These are phyloP conservation scores for Aspergillus fischeri DNA, from an alignment of 2,329 filamentous ascomycete species.

Conservation along the genomic window DNA sequence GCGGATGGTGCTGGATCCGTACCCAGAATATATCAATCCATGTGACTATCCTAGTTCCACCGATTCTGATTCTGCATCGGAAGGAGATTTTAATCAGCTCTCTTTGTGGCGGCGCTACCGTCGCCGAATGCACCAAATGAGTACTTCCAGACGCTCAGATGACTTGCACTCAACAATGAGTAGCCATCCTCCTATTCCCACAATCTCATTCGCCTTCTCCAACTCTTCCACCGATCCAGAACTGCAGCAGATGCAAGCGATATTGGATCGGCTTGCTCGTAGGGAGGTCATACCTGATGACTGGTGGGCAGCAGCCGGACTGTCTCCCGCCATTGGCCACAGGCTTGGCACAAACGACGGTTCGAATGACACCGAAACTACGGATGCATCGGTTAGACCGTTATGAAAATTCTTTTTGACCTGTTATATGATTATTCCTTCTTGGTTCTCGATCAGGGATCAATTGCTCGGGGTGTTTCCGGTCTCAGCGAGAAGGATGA, in stretches of 20 bases:
- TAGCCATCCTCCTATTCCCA: conserved; percentile 31
- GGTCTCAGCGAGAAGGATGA: conserved; percentile 9
- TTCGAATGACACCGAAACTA: conserved; percentile 15
- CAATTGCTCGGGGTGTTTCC: neutral
- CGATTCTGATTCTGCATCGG: conserved; percentile 33
- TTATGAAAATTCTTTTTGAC: conserved; percentile 5
- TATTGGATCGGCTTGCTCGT: conserved; percentile 65
- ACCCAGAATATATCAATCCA: conserved; percentile 32
- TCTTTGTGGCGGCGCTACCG: conserved; percentile 18
- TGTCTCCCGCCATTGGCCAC: conserved; percentile 52
- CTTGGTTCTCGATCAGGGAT: neutral
- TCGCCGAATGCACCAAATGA: conserved; percentile 14
- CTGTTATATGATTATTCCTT: neutral
- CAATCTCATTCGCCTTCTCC: conserved; percentile 28
- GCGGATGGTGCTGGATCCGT: conserved; percentile 30
- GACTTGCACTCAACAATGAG: conserved; percentile 30
- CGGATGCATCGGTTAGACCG: conserved; percentile 13
- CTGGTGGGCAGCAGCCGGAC: conserved; percentile 71
- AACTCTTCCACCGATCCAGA: conserved; percentile 30
- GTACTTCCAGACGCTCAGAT: conserved; percentile 19
- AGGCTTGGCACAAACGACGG: conserved; percentile 25
- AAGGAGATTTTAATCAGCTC: conserved; percentile 21
- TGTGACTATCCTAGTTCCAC: conserved; percentile 36
- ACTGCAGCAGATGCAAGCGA: conserved; percentile 64
- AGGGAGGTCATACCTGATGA: conserved; percentile 75